phyloP scores from a whole-genome alignment of 257 asterid species.

The Vinca minor region DNA sequence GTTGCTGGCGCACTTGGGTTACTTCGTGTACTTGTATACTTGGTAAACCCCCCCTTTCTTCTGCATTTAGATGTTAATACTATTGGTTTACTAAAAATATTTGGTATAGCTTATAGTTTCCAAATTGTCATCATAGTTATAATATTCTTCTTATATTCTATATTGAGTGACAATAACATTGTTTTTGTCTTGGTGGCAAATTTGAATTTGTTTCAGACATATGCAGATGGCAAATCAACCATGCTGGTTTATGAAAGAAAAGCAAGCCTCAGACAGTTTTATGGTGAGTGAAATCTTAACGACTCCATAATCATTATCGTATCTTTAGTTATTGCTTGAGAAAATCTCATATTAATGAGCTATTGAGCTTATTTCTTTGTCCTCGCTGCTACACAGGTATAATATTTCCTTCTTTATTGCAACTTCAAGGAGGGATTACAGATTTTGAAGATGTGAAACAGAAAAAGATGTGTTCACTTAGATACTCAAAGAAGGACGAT shows the following conservation, averaged over 20 bases:
- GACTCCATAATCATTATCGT: background rate
- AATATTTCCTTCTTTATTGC: conserved; percentile 30
- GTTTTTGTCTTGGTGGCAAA: background rate
- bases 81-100: too few species aligned
- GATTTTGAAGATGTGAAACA: conserved; percentile 30
- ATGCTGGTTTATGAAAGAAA: conserved; percentile 27
- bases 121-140: background rate
- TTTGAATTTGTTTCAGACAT: conserved; percentile 20
- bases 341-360: background rate
- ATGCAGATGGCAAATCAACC: conserved; percentile 27
- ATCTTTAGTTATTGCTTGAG: background rate
- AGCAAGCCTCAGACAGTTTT: conserved; percentile 33
- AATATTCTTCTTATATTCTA: background rate
- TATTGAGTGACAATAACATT: background rate
- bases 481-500: conserved; percentile 22
- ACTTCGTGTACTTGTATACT: conserved; percentile 21
- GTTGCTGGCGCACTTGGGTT: conserved; percentile 30
- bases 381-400: conserved; percentile 21
- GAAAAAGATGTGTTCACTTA: conserved; percentile 23
- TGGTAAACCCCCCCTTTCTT: conserved; percentile 13
- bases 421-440: conserved; percentile 35
- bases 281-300: conserved; percentile 23
- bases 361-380: background rate
- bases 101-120: too few species aligned
- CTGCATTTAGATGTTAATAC: background rate